Conservation (phyloP, 2,329 filamentous ascomycete genomes). For the Arthrinium puccinioides region DNA sequence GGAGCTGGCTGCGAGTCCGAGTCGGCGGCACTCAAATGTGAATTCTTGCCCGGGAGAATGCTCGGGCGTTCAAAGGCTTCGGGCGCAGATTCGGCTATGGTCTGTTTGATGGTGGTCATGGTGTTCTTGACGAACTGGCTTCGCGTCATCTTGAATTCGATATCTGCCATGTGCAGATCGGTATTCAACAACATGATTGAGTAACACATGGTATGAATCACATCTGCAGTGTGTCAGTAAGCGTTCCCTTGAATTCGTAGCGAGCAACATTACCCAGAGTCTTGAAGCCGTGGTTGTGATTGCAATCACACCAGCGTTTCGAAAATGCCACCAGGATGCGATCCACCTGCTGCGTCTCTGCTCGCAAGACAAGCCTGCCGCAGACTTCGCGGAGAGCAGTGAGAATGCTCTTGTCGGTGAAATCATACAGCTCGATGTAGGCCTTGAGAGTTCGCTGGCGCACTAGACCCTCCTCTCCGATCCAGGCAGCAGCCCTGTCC, state of each 20-base stretch:
- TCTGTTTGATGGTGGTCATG: conserved; percentile 77
- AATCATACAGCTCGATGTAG: conserved; percentile 92
- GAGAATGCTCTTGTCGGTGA: conserved; percentile 72
- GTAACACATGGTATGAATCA: conserved; percentile 96
- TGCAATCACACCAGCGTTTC: conserved; percentile 87
- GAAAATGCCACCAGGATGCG: conserved; percentile 87
- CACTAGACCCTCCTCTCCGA: conserved; percentile 66
- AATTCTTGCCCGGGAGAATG: conserved; percentile 39
- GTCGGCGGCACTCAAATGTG: conserved; percentile 17
- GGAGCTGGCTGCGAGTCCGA: conserved; percentile 11
- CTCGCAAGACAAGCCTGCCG: conserved; percentile 71
- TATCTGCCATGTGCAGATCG: conserved; percentile 89
- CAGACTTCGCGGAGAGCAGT: conserved; percentile 74
- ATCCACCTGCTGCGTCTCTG: conserved; percentile 94
- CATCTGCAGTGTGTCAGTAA: conserved; percentile 50
- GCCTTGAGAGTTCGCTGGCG: conserved; percentile 56
- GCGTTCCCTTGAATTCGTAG: neutral
- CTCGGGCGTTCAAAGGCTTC: conserved; percentile 56
- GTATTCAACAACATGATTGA: conserved; percentile 93
- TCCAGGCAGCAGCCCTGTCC: conserved; percentile 76
- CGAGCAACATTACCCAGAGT: conserved; percentile 55
- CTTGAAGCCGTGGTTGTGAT: conserved; percentile 89
- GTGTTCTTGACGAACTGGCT: conserved; percentile 96
- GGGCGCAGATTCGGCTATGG: conserved; percentile 65
- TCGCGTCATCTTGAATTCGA: conserved; percentile 93